Evolutionary conservation across 805 yeast genomes (phyloP), one percentile per base, ranked within the genome.

Genomic region (Millerozyma acaciae): DNA sequence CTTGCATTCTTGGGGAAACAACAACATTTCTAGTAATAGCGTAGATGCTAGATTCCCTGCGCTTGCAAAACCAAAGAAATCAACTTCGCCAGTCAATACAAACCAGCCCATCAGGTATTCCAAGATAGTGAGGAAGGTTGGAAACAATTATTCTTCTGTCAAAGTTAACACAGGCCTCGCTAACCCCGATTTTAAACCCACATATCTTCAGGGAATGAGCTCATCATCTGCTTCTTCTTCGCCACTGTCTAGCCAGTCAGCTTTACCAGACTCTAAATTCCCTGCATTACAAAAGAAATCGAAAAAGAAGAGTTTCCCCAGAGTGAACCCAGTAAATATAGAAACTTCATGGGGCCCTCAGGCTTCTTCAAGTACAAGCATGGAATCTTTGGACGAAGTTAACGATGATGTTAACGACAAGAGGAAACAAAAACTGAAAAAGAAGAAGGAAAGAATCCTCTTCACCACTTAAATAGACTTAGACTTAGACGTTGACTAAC

Each of bases 311-410:
- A 44, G 40, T 6, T 65, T 74, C 34, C 85, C 88, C 2, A 66
- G 83, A 25, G 84, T 82, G 4, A 77, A 76, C 30, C 76, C 79
- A 6, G 55, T 68, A 10, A 39, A 42, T 15, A 34, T 40, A 20
- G 47, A 48, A 10, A 44, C 53, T 2, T 27, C 31, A 20, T 55
- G 60, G 60, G 53, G 55, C 1, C n/a, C n/a, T n/a, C 27, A 8
- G 6, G 14, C 28, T 3, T 28, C 32, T 10, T 13, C 31, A 24
- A 33, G 27, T 4, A 24, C 24, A 16, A 17, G 18, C 10, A 20
- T 22, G 13, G 31, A 25, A n/a, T 20, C 39, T 7, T n/a, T 22
- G 5, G 26, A 26, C 22, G 36, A 26, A 8, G 26, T 25, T 5
- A 31, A 26, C n/a, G 42, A 40, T 4, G 29, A 30, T 5, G 32